These are phyloP conservation scores for Bauhinia variegata DNA, from an alignment of 306 rosid genomes.

Conservation along the genomic window DNA sequence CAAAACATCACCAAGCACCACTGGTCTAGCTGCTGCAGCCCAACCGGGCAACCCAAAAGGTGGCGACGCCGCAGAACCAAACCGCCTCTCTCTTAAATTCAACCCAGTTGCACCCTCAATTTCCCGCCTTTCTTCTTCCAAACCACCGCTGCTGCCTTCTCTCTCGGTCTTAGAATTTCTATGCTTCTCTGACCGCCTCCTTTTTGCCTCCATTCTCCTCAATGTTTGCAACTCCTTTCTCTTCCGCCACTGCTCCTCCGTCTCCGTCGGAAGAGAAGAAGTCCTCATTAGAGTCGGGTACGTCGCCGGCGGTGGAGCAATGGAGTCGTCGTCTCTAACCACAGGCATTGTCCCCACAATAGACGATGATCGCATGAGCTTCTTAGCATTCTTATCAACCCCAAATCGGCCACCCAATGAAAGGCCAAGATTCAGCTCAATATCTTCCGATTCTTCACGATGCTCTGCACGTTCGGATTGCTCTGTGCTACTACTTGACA, in stretches of 20 bases:
- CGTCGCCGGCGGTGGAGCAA: slow-evolving; percentile 36
- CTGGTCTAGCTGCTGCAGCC: slow-evolving; percentile 53
- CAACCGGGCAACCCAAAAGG: slow-evolving; percentile 48
- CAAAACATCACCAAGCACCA: slow-evolving; percentile 42
- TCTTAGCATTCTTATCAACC: slow-evolving; percentile 65
- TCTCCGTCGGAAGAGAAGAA: slow-evolving; percentile 86
- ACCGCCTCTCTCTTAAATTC: slow-evolving; percentile 40
- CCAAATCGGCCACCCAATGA: slow-evolving; percentile 94
- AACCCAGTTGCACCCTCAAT: slow-evolving; percentile 38
- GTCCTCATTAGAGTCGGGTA: slow-evolving; percentile 57
- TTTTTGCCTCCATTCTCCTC: slow-evolving; percentile 87
- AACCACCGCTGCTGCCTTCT: slow-evolving; percentile 36
- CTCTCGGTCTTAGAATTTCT: slow-evolving; percentile 54
- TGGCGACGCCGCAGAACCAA: slow-evolving; percentile 27
- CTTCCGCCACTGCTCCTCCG: slow-evolving; percentile 95
- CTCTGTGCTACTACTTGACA: slow-evolving; percentile 35
- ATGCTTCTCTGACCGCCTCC: slow-evolving; percentile 88
- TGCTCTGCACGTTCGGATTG: slow-evolving; percentile 25
- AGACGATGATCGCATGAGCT: slow-evolving; percentile 76
- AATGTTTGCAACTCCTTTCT: slow-evolving; percentile 87
- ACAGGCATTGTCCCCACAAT: slow-evolving; percentile 73
- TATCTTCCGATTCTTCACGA: slow-evolving; percentile 50
- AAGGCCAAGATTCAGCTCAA: slow-evolving; percentile 86
- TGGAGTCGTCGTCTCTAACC: slow-evolving; percentile 42
- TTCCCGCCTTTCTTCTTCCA: slow-evolving; percentile 52